Evolutionary conservation across 768 basidiomycete genomes (phyloP), one percentile per base, ranked within the genome.

Genomic region (Podaxis sp.): DNA sequence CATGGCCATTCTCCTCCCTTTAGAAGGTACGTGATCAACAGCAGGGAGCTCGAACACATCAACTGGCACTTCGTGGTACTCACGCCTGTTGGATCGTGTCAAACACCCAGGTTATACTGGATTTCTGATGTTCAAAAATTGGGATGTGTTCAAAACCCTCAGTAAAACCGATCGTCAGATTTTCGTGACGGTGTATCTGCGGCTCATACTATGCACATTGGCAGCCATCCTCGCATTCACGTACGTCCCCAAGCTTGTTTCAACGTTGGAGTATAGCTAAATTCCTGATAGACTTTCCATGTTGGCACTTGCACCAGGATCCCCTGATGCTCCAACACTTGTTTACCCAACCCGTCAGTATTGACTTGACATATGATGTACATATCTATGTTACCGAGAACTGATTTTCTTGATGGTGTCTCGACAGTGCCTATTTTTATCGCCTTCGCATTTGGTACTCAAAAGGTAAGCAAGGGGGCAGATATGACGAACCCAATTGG

Each of bases 361-460:
- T 33, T 33, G 2, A 33, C n/a, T 22, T 8, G 8, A 17, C 20
- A 17, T 20, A 3, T 46, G 17, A n/a, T 15, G 40, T 41, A 6
- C n/a, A 46, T n/a, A 20, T 46, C 20, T 20, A n/a, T 17, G 15
- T n/a, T 46, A n/a, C n/a, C 7, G 2, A n/a, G n/a, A n/a, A 33
- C 33, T 33, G 33, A 33, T 33, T 33, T 33, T 33, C 33, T 33
- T n/a, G 5, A 4, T 6, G 44, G 20, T 22, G 7, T 49, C 17
- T 55, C 11, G 41, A 13, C 26, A 58, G 63, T 58, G 20, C 56
- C 63, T 4, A 64, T 64, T n/a, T 53, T 64, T 40, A 58, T 64
- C 20, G 48, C 56, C 2, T 24, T 64, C 4, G 63, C 63, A 38
- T 64, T 64, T 37, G 63, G 63, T 2, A 64, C 56, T 2, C 63